Conservation (phyloP, 768 basidiomycete species). For the Panaeolus cyanescens region DNA sequence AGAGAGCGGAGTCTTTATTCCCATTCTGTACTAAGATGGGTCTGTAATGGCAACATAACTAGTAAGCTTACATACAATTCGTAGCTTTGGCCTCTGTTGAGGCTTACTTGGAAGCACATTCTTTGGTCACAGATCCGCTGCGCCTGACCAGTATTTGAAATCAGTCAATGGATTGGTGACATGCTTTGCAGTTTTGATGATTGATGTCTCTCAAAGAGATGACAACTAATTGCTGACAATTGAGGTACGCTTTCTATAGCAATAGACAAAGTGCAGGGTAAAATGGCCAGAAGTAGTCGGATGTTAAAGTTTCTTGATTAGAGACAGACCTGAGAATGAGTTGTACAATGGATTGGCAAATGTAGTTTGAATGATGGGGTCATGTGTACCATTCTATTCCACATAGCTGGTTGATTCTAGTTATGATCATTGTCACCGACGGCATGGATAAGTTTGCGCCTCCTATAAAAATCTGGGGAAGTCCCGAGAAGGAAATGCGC, state of each 20-base stretch:
- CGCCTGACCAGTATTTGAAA: not conserved
- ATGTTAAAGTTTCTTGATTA: not conserved
- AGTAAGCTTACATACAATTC: no score
- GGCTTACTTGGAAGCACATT: no score
- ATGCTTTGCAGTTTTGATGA: no score
- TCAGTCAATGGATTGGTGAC: not conserved
- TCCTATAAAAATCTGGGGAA: not conserved
- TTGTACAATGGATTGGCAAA: not conserved
- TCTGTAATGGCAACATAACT: no score
- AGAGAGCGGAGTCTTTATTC: not conserved
- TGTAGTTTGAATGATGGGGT: not conserved
- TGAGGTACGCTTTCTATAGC: not conserved
- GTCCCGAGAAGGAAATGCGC: slow-evolving; percentile 17
- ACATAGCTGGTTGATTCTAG: not conserved
- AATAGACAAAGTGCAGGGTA: not conserved
- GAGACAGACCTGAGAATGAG: not conserved
- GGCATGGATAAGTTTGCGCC: not conserved
- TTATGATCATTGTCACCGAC: not conserved
- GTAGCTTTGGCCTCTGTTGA: no score
- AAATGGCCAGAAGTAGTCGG: not conserved
- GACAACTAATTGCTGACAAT: not conserved
- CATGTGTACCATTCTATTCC: not conserved
- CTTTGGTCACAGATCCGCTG: not conserved
- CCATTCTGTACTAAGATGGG: not conserved
- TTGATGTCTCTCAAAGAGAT: no score